Evolutionary conservation across 352 stramenopile genomes (phyloP), one percentile per base, ranked within the genome.

Genomic region (Lagenidium giganteum): DNA sequence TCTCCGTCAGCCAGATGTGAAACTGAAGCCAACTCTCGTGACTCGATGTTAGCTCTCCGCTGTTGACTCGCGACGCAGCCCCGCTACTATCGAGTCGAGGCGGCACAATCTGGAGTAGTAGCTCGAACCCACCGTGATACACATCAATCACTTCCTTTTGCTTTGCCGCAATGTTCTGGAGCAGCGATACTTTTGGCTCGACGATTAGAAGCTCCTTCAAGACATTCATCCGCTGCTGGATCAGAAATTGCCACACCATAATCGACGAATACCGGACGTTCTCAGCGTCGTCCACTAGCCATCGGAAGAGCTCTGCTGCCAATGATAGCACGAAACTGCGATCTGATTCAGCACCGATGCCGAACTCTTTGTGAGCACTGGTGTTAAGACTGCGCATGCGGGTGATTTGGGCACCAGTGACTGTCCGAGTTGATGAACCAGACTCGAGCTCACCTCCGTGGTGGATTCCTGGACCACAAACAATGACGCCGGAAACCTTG

Each of bases 131-230:
- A 11, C 67, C 70, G 31, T 88, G 76, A 42, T 76, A 92, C 2
- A 92, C 61, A 44, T 92, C 76, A 37, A 92, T 55, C 13, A 58
- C 51, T 31, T 88, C 77, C 48, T 87, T 89, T 36, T 87, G 84
- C n/a, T 63, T 72, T 1, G 70, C 61, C 6, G 75, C 73, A 16
- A 89, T 87, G 8, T 78, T 86, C 36, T 83, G 67, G 3, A 92
- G 49, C 5, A 89, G 46, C 11, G 71, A 81, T 6, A 64, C 49
- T 8, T 81, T 81, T 2, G 74, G 64, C 33, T 92, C 79, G 12
- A 84, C 69, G 29, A 92, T 83, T 23, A 92, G 39, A 9, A 92
- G 39, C 23, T 92, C 79, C 28, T 87, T 88, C 16, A 92, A 31
- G 9, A 88, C 67, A 8, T 69, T 63, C 57, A 81, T 73, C 4